Evolutionary conservation across 2,329 filamentous ascomycete genomes (phyloP).

Genomic region (Fusarium chlamydosporum): DNA sequence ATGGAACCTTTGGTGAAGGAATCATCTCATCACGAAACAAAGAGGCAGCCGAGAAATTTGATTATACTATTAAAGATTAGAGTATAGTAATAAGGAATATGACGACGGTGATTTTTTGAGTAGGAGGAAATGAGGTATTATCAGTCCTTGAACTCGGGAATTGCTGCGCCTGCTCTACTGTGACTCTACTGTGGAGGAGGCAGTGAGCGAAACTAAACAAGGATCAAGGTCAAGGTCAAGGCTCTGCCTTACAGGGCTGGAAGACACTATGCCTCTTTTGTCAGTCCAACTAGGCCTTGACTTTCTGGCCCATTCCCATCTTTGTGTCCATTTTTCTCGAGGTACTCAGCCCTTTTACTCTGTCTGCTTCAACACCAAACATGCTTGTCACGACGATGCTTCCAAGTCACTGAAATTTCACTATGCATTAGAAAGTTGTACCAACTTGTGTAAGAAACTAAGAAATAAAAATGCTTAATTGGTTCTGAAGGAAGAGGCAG

Average conservation of each 20-base stretch:
- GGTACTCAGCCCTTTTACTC: slow-evolving; percentile 5
- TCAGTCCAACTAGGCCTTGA: neutral
- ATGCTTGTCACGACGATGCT: slow-evolving; percentile 2
- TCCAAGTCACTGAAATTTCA: neutral
- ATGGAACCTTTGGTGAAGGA: no score
- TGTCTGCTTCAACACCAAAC: slow-evolving; percentile 20
- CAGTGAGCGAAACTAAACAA: slow-evolving; percentile 23
- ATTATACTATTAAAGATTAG: neutral
- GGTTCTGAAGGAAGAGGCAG: slow-evolving; percentile 33
- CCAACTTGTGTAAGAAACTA: neutral
- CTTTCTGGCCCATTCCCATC: no score
- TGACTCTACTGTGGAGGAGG: slow-evolving; percentile 23
- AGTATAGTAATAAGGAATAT: neutral
- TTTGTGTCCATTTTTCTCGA: neutral
- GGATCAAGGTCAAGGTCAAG: slow-evolving; percentile 5
- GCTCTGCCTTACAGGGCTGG: slow-evolving; percentile 46
- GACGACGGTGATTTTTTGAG: slow-evolving; percentile 6
- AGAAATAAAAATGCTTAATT: neutral
- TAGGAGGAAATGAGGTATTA: slow-evolving; percentile 17
- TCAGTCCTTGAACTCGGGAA: slow-evolving; percentile 5
- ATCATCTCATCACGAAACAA: neutral
- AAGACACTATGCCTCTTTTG: slow-evolving; percentile 22
- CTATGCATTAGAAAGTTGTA: no score
- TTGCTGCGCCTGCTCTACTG: slow-evolving; percentile 29
- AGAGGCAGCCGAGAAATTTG: slow-evolving; percentile 31